These are phyloP conservation scores for Xylaria palmicola DNA, from an alignment of 495 filamentous ascomycete genomes.

Conservation along the genomic window DNA sequence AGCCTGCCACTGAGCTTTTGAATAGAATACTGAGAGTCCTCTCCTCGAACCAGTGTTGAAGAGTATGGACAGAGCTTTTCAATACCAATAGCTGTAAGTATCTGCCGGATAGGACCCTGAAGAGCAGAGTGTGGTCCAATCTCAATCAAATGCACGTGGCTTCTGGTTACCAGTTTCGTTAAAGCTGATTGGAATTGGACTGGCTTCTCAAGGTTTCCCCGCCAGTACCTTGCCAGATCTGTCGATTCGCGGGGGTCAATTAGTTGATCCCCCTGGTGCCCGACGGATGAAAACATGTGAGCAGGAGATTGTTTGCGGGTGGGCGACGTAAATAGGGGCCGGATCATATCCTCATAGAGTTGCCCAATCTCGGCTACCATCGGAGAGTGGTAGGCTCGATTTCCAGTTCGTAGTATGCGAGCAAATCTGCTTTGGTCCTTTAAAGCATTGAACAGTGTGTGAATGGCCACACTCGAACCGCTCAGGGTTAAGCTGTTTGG, in stretches of 20 bases:
- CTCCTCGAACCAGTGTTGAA: conserved; percentile 15
- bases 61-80: conserved; percentile 6
- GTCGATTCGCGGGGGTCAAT: conserved; percentile 22
- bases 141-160: conserved; percentile 47
- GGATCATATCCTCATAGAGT: conserved; percentile 29
- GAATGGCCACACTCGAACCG: conserved; percentile 41
- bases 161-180: conserved; percentile 12
- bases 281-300: conserved; percentile 10
- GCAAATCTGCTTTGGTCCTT: conserved; percentile 35
- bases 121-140: conserved; percentile 64
- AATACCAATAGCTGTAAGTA: conserved; percentile 22
- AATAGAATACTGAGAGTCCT: not conserved
- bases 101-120: conserved; percentile 54
- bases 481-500: conserved; percentile 49
- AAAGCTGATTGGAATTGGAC: conserved; percentile 45
- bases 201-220: conserved; percentile 47
- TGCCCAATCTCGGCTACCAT: conserved; percentile 37
- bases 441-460: conserved; percentile 24
- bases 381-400: conserved; percentile 46
- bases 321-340: not conserved
- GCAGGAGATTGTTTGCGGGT: not conserved
- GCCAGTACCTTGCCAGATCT: conserved; percentile 39
- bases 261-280: not conserved
- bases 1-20: too few species aligned
- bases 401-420: conserved; percentile 13